phyloP scores from a whole-genome alignment of 331 rosid species.

The Quercus phellos region DNA sequence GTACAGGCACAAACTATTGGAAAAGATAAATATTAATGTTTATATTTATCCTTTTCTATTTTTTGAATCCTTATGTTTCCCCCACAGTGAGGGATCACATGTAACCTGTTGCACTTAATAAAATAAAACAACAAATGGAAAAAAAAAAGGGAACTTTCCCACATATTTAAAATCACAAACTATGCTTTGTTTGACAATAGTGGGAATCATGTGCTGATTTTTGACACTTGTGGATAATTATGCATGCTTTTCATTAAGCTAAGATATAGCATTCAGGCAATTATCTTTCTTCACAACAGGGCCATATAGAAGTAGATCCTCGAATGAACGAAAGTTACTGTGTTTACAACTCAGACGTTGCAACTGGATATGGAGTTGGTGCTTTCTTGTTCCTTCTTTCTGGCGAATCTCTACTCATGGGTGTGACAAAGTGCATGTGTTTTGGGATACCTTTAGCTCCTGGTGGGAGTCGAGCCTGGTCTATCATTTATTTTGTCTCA shows the following conservation, averaged over 20 bases:
- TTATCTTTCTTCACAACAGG: conserved; percentile 42
- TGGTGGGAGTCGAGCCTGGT: conserved; percentile 83
- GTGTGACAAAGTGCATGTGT: conserved; percentile 88
- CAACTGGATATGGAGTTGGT: conserved; percentile 86
- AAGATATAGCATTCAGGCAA: not conserved
- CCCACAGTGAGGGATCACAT: no score
- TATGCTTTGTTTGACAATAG: not conserved
- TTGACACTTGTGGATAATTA: not conserved
- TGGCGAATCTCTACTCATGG: conserved; percentile 75
- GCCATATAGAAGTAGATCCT: conserved; percentile 29
- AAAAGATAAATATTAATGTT: no score
- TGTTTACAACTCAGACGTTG: conserved; percentile 80
- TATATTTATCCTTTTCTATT: no score
- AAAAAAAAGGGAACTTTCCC: no score
- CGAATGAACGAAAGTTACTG: conserved; percentile 60
- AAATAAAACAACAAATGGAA: no score
- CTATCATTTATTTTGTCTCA: conserved; percentile 71
- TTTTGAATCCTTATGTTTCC: no score
- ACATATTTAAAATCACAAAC: no score
- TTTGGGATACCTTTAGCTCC: conserved; percentile 85
- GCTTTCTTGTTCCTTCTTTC: conserved; percentile 84
- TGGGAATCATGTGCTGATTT: not conserved
- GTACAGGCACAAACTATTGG: no score
- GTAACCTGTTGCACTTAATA: no score
- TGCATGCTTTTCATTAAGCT: not conserved